These are phyloP conservation scores for Debaryomyces singareniensis DNA, from an alignment of 1,139 yeast genomes.

Conservation along the genomic window DNA sequence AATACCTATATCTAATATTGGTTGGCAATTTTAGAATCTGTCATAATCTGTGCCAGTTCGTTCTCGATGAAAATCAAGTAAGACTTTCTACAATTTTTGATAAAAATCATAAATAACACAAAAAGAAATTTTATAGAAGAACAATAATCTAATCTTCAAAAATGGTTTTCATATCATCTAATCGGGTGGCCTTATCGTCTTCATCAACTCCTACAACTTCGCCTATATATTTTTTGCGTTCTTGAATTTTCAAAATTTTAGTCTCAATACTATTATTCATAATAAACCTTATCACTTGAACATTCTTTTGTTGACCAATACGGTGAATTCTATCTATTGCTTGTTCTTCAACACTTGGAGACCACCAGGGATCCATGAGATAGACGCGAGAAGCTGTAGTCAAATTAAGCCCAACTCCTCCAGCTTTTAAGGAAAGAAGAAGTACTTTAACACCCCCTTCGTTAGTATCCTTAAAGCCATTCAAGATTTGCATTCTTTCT, in stretches of 20 bases:
- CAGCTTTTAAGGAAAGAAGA: slow-evolving; percentile 79
- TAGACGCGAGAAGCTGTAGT: slow-evolving; percentile 84
- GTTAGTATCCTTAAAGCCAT: slow-evolving; percentile 39
- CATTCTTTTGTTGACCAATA: slow-evolving; percentile 75
- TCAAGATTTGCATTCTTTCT: slow-evolving; percentile 59
- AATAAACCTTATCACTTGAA: slow-evolving; percentile 73
- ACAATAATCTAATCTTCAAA: slow-evolving; percentile 54
- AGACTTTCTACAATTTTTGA: too few relatives aligned
- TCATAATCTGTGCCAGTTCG: too few relatives aligned
- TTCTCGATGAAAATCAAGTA: too few relatives aligned
- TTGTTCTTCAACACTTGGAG: slow-evolving; percentile 88
- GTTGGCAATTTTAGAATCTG: background rate
- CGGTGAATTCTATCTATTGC: slow-evolving; percentile 93
- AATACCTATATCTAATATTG: background rate
- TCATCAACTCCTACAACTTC: slow-evolving; percentile 80
- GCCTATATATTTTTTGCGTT: slow-evolving; percentile 77
- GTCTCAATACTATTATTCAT: slow-evolving; percentile 85
- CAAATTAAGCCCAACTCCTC: slow-evolving; percentile 90
- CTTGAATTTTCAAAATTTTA: slow-evolving; percentile 83
- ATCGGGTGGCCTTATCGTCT: slow-evolving; percentile 63
- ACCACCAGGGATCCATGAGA: slow-evolving; percentile 99
- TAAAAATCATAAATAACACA: too few relatives aligned
- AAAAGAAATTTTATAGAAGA: too few relatives aligned
- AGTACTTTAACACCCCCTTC: slow-evolving; percentile 43
- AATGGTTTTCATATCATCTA: slow-evolving; percentile 75